phyloP scores from a whole-genome alignment of 2,329 filamentous ascomycete genomes.

The Didymella segeticola region DNA sequence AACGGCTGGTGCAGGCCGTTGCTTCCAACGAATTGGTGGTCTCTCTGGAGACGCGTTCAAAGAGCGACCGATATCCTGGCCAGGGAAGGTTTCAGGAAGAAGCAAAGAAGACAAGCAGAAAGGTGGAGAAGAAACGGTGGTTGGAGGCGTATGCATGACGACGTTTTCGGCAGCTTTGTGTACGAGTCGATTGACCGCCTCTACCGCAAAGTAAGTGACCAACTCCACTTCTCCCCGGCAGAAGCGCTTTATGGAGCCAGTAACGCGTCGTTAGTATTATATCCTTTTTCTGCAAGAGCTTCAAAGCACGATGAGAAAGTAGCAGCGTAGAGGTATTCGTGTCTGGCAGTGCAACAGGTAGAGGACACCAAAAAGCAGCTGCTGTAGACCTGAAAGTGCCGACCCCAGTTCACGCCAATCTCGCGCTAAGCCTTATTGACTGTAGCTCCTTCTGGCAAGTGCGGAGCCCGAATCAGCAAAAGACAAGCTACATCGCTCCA shows the following conservation, averaged over 20 bases:
- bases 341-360: constrained; percentile 16
- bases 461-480: constrained; percentile 15
- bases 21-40: constrained; percentile 5
- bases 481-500: constrained; percentile 9
- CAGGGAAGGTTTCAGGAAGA: constrained; percentile 22
- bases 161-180: constrained; percentile 37
- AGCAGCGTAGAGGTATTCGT: constrained; percentile 14
- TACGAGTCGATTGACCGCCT: constrained; percentile 33
- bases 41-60: constrained; percentile 15
- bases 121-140: constrained; percentile 33
- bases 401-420: constrained; percentile 34
- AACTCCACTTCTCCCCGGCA: neutral
- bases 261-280: constrained; percentile 7
- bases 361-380: constrained; percentile 27
- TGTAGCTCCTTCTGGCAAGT: constrained; percentile 14
- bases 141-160: constrained; percentile 41
- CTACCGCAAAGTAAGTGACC: constrained; percentile 25
- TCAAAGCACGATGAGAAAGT: neutral
- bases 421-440: constrained; percentile 20
- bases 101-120: constrained; percentile 29
- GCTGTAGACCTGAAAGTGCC: constrained; percentile 34
- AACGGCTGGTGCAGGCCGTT: constrained; percentile 10
- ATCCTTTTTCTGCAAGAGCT: neutral
- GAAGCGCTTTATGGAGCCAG: constrained; percentile 7
- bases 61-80: constrained; percentile 22